Percentiles rank a stretch among this genome's conserved stretches.
Conservation (phyloP, 768 basidiomycete species). For the Rhodosporidiobolus sp. region DNA sequence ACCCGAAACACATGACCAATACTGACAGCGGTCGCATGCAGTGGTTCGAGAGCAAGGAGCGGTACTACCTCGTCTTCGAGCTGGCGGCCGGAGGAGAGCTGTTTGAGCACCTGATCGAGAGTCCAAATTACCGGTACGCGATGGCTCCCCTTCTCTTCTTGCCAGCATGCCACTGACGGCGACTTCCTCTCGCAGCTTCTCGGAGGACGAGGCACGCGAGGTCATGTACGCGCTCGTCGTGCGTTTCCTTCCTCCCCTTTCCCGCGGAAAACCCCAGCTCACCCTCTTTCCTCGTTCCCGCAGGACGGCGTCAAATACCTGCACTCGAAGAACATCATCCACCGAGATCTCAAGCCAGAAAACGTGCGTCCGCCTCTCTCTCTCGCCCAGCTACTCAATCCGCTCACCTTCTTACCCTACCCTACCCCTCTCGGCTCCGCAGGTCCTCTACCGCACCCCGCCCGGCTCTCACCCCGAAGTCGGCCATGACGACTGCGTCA, state of each 20-base stretch:
- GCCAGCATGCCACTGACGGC: conserved; percentile 47
- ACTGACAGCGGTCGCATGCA: conserved; percentile 6
- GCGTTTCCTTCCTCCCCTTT: background rate
- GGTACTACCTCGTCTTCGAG: conserved; percentile 84
- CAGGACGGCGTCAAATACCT: conserved; percentile 91
- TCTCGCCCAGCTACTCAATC: background rate
- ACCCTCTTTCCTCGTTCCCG: no score
- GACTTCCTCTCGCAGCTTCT: conserved; percentile 51
- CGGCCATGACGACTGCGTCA: conserved; percentile 38
- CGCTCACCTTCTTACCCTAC: background rate
- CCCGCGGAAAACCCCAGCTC: conserved; percentile 48
- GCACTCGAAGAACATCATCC: conserved; percentile 81
- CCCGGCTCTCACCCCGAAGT: conserved; percentile 29
- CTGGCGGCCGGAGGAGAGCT: conserved; percentile 96
- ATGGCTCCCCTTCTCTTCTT: conserved; percentile 69
- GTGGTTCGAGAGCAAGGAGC: conserved; percentile 34
- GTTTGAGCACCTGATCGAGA: conserved; percentile 83
- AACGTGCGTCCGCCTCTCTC: conserved; percentile 61
- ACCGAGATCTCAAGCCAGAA: conserved; percentile 61
- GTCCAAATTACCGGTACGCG: conserved; percentile 45
- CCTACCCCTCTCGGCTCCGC: background rate
- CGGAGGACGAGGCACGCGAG: conserved; percentile 34
- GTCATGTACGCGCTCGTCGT: conserved; percentile 29
- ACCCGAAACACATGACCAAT: no score
- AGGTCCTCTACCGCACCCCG: conserved; percentile 39